phyloP scores from a whole-genome alignment of 352 stramenopile species.

The Phytophthora hibernalis region DNA sequence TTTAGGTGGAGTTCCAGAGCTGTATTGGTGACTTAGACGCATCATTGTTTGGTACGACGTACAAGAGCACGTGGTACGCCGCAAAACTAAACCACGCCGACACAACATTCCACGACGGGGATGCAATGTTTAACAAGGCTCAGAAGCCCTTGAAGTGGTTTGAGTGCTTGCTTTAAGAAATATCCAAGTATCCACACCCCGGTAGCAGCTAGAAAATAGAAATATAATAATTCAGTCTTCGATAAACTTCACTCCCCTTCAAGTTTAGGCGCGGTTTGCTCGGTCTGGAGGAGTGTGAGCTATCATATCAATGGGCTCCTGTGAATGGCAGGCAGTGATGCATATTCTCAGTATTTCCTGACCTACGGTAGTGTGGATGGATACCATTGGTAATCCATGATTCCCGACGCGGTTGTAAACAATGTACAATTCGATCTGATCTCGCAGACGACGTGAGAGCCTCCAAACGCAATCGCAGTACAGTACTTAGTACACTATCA shows the following conservation, averaged over 20 bases:
- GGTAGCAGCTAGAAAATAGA: no score
- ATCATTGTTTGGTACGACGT: conserved; percentile 38
- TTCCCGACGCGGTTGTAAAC: background rate
- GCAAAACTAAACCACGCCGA: conserved; percentile 55
- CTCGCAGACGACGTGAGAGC: conserved; percentile 12
- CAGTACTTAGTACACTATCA: no score
- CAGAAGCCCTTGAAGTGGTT: conserved; percentile 65
- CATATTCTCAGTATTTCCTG: no score
- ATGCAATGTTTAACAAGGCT: conserved; percentile 40
- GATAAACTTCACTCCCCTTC: background rate
- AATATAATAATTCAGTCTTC: background rate
- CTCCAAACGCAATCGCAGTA: background rate
- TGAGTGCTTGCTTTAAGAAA: conserved; percentile 43
- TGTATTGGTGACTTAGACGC: conserved; percentile 48
- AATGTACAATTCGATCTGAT: conserved; percentile 4
- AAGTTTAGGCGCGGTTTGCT: background rate
- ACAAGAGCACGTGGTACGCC: conserved; percentile 44
- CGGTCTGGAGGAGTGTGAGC: background rate
- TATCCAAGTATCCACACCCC: background rate
- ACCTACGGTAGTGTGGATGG: no score
- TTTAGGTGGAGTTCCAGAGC: conserved; percentile 65
- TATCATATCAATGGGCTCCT: no score
- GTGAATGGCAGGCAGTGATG: no score
- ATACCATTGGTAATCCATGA: background rate
- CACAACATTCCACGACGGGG: conserved; percentile 54